Evolutionary conservation across 139 green algal genomes (phyloP), one percentile per base, ranked within the genome.

Genomic region (Deuterostichococcus epilithicus): DNA sequence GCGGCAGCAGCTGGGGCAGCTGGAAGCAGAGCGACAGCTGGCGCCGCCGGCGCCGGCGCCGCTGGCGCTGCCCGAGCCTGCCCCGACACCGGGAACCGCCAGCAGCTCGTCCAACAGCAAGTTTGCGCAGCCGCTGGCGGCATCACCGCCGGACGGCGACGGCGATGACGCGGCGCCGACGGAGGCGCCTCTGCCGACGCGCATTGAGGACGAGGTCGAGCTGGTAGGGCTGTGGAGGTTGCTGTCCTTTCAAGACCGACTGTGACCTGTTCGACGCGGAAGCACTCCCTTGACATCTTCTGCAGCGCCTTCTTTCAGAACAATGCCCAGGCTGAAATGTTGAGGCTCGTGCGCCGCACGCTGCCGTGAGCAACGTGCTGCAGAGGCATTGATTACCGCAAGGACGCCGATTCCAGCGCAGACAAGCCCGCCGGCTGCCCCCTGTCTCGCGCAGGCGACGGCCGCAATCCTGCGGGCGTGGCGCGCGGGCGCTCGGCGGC

Each of bases 391-490:
- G n/a, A n/a, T n/a, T n/a, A n/a, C n/a, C n/a, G n/a, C n/a, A n/a
- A n/a, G n/a, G n/a, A n/a, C n/a, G n/a, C n/a, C n/a, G n/a, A n/a
- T n/a, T n/a, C n/a, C n/a, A n/a, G n/a, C n/a, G n/a, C n/a, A n/a
- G n/a, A n/a, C n/a, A n/a, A n/a, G n/a, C n/a, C n/a, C n/a, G n/a
- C n/a, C n/a, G n/a, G n/a, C n/a, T n/a, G n/a, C n/a, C n/a, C 23
- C 13, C 20, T 39, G 58, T 34, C 1, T 38, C 5, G n/a, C 75
- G 73, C 74, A 73, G 66, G 76, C 28, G 25, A 32, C 39, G 42
- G 44, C 18, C 38, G 30, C 76, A 68, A 81, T 90, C 23, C 74
- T 88, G 47, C 70, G 86, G 23, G 92, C 92, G 0, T 96, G 82
- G 81, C 75, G 84, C 1, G 84, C 86, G 34, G 92, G 92, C 25